These are phyloP conservation scores for Cardamine chenopodiifolia DNA, from an alignment of 345 rosid species.

Conservation along the genomic window DNA sequence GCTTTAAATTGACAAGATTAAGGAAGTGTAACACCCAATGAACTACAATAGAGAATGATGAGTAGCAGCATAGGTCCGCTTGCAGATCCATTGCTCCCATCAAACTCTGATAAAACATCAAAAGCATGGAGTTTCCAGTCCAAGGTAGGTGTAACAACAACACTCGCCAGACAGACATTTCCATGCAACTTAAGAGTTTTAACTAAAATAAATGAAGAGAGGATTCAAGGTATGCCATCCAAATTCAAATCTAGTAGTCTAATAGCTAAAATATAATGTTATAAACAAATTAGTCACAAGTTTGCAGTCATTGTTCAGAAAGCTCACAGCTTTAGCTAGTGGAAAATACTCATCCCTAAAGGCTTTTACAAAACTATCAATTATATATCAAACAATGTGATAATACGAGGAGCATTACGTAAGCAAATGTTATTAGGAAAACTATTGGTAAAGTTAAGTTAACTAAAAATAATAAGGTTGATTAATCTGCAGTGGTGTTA, in stretches of 20 bases:
- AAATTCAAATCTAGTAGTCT: conserved; percentile 18
- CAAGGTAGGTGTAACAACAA: too few relatives aligned
- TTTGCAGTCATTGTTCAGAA: conserved; percentile 96
- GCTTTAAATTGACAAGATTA: conserved; percentile 7
- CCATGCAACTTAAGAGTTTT: too few relatives aligned
- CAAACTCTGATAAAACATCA: conserved; percentile 95
- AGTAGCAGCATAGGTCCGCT: conserved; percentile 97
- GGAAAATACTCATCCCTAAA: conserved; percentile 97
- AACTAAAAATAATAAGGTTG: too few relatives aligned
- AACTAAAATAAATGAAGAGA: too few relatives aligned
- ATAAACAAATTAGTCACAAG: conserved; percentile 60
- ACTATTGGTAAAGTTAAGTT: too few relatives aligned
- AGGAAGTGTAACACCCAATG: neutral
- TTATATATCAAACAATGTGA: too few relatives aligned
- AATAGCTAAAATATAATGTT: conserved; percentile 6
- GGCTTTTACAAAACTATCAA: too few relatives aligned
- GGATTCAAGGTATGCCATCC: neutral
- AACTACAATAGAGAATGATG: conserved; percentile 16
- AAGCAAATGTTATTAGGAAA: too few relatives aligned
- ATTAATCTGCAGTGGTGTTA: too few relatives aligned
- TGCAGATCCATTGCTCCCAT: conserved; percentile 76
- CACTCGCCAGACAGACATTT: too few relatives aligned
- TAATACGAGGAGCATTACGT: too few relatives aligned
- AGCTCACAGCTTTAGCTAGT: conserved; percentile 99
- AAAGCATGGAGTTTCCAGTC: conserved; percentile 99